Evolutionary conservation across 257 asterid genomes (phyloP), one percentile per base, ranked within the genome.

Genomic region (Solanum sejunctum): DNA sequence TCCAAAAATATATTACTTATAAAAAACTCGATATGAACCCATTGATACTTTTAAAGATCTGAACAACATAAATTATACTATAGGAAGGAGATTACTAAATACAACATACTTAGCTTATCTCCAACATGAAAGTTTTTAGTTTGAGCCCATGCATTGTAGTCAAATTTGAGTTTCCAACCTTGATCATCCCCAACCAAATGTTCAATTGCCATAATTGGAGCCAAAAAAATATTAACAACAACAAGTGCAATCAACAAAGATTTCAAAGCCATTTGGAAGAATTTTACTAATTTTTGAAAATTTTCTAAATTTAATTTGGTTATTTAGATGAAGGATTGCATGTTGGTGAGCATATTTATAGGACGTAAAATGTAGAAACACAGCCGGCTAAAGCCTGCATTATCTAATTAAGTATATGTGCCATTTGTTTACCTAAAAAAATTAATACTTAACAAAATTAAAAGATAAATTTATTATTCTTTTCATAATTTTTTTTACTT

Each of bases 81-180:
- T 17, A 56, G 11, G 5, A 56, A 17, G 26, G 20, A 2, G 1
- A 12, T 57, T 20, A 10, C 2, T 45, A 66, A 36, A 36, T 36
- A 36, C 6, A 5, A 54, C 87, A 51, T 88, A 88, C 89, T 75
- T 7, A 88, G 83, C 10, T 7, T 77, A 70, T 84, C 89, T 39
- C 89, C 90, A 12, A 90, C 84, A 32, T 83, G 66, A 72, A 90
- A 88, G 3, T 54, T 39, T 79, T 88, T 88, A 16, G 64, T 86
- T 36, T 70, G 9, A 17, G 88, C 71, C 91, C 92, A 90, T 17
- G 47, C 32, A 55, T 86, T 49, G 58, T 90, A 88, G 60, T 88
- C 79, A 18, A 88, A 86, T 2, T 81, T 77, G 17, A 85, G 41
- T 36, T 70, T 88, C 90, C 89, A 86, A 11, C 88, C 91, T 52